Conservation (phyloP, 768 basidiomycete species). For the Rhizopogon vinicolor region DNA sequence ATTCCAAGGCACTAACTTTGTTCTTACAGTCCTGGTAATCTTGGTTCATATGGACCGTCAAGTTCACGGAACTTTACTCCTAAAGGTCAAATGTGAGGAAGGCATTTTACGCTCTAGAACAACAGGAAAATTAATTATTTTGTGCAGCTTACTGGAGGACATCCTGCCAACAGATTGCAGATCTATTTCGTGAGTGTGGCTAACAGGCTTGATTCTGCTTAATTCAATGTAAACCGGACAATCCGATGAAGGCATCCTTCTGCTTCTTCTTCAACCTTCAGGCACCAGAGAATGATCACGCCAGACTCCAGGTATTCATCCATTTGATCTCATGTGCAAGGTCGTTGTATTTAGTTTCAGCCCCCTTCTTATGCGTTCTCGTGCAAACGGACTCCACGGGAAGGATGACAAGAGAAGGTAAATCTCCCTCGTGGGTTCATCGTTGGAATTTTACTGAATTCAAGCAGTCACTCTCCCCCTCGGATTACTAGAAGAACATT, state of each 20-base stretch:
- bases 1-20: conserved; percentile 4
- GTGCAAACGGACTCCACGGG: conserved; percentile 13
- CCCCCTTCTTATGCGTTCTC: conserved; percentile 18
- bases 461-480: background rate
- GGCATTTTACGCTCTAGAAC: background rate
- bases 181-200: conserved; percentile 14
- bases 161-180: conserved; percentile 21
- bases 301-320: conserved; percentile 26
- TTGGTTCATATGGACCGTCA: conserved; percentile 24
- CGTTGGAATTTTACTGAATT: background rate
- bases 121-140: background rate
- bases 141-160: background rate
- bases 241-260: conserved; percentile 12
- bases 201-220: background rate
- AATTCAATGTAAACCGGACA: background rate
- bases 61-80: conserved; percentile 8
- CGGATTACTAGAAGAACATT: background rate
- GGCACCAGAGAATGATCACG: conserved; percentile 21
- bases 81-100: conserved; percentile 15
- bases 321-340: background rate
- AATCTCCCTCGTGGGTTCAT: no score
- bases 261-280: conserved; percentile 11
- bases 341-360: conserved; percentile 10
- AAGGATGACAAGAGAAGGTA: background rate
- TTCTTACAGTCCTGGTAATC: conserved; percentile 28